A percentile compares a stretch with the other conserved stretches of the same genome.
These are phyloP conservation scores for Phlyctochytrium planicorne DNA, from an alignment of 192 early-diverging fungal genomes.

Conservation along the genomic window DNA sequence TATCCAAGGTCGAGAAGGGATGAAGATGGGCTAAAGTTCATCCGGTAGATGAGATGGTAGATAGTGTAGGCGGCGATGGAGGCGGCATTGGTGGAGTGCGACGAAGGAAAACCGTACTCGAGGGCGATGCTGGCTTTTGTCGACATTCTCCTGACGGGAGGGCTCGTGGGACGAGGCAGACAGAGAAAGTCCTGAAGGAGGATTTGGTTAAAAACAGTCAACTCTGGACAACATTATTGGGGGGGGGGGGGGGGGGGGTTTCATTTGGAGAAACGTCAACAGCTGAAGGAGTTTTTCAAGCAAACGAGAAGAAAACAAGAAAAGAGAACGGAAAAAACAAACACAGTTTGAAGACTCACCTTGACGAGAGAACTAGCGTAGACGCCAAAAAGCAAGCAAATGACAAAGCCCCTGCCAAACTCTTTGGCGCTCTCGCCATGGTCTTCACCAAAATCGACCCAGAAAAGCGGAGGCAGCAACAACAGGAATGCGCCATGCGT, in stretches of 20 bases:
- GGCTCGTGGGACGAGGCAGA: conserved; percentile 79
- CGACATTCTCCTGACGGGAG: conserved; percentile 73
- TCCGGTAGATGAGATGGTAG: conserved; percentile 30
- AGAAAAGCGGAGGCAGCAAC: conserved; percentile 75
- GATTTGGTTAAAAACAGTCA: not conserved
- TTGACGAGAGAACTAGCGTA: conserved; percentile 22
- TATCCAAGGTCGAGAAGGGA: too few relatives aligned
- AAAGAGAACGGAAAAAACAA: not conserved
- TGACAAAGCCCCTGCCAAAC: conserved; percentile 22
- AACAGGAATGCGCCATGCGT: conserved; percentile 88
- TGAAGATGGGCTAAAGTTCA: not conserved
- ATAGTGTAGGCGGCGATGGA: conserved; percentile 62
- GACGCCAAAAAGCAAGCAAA: conserved; percentile 22
- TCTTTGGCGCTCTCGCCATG: conserved; percentile 19
- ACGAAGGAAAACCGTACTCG: conserved; percentile 93
- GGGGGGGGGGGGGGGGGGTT: conserved; percentile 16
- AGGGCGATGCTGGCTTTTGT: conserved; percentile 53
- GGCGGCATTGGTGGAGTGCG: conserved; percentile 81
- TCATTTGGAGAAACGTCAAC: too few relatives aligned
- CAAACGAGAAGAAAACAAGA: not conserved
- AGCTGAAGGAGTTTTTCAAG: too few relatives aligned
- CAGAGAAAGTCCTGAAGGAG: conserved; percentile 78
- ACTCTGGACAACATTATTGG: not conserved
- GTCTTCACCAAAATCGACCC: conserved; percentile 75
- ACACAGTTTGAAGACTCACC: conserved; percentile 12